Evolutionary conservation across 2,329 filamentous ascomycete species (phyloP).

Genomic region (Chaetomium sp.): DNA sequence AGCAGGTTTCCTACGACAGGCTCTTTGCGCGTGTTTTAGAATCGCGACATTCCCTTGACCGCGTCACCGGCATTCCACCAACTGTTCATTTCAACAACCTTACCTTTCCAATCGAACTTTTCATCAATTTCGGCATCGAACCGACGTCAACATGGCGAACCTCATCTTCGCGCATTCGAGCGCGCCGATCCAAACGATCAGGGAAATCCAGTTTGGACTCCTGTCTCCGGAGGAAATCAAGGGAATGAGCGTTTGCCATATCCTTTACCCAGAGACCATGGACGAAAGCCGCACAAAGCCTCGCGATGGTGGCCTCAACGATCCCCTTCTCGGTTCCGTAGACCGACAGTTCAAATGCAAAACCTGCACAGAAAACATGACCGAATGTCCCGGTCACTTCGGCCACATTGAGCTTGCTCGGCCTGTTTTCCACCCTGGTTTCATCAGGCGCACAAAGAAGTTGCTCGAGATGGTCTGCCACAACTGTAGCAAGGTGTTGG

Average conservation of each 20-base stretch:
- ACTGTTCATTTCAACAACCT: constrained; percentile 3
- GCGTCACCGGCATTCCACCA: neutral
- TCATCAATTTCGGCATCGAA: neutral
- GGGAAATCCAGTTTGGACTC: constrained; percentile 98
- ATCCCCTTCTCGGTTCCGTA: constrained; percentile 92
- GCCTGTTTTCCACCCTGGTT: constrained; percentile 91
- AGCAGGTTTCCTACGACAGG: constrained; percentile 1
- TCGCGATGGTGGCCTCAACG: constrained; percentile 86
- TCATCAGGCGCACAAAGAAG: constrained; percentile 99
- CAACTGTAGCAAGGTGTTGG: constrained; percentile 95
- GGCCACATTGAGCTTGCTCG: constrained; percentile 97
- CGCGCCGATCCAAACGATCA: constrained; percentile 92
- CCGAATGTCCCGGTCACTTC: constrained; percentile 95
- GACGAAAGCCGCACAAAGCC: constrained; percentile 90
- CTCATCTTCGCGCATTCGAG: constrained; percentile 84
- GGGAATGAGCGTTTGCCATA: constrained; percentile 93
- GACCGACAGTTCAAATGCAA: constrained; percentile 93
- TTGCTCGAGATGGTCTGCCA: constrained; percentile 97
- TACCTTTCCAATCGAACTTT: neutral
- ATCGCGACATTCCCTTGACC: constrained; percentile 16
- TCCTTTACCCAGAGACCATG: constrained; percentile 99
- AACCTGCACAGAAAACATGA: constrained; percentile 92
- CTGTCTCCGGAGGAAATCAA: constrained; percentile 98
- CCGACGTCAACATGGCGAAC: constrained; percentile 68
- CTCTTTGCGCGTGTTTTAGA: neutral